These are phyloP conservation scores for Ciborinia camelliae DNA, from an alignment of 2,329 filamentous ascomycete species.

Conservation along the genomic window DNA sequence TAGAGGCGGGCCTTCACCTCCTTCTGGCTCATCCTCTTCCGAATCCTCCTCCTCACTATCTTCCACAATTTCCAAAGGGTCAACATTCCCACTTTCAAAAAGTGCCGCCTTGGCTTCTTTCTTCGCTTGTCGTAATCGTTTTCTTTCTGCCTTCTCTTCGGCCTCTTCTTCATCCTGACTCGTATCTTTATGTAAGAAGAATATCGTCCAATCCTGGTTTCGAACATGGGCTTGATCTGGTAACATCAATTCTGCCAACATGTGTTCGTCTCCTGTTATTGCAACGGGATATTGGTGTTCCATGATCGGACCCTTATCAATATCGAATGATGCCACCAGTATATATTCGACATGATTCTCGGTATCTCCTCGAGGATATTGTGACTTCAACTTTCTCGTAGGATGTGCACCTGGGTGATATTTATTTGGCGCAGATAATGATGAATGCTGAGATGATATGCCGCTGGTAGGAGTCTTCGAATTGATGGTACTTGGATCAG, in stretches of 20 bases:
- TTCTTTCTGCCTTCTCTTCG: conserved; percentile 57
- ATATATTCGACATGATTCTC: conserved; percentile 99
- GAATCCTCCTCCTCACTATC: conserved; percentile 51
- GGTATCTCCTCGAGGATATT: conserved; percentile 68
- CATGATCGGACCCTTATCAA: conserved; percentile 94
- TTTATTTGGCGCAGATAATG: conserved; percentile 52
- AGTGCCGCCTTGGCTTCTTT: conserved; percentile 51
- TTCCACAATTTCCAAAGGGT: conserved; percentile 42
- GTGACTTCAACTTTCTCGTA: conserved; percentile 61
- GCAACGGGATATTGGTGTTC: conserved; percentile 95
- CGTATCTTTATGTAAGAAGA: conserved; percentile 95
- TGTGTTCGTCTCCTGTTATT: conserved; percentile 95
- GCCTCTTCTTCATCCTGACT: conserved; percentile 78
- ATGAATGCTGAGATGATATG: conserved; percentile 57
- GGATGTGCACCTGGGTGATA: conserved; percentile 51
- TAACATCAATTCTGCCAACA: conserved; percentile 97
- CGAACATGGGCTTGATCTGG: conserved; percentile 94
- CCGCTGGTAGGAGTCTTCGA: conserved; percentile 59
- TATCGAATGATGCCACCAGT: conserved; percentile 93
- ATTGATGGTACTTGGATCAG: conserved; percentile 54
- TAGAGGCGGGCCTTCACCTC: conserved; percentile 79
- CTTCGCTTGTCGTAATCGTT: conserved; percentile 49
- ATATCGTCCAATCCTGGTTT: conserved; percentile 98
- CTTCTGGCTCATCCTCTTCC: conserved; percentile 62
- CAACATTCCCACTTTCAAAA: conserved; percentile 44